phyloP scores from a whole-genome alignment of 768 basidiomycete genomes.

The Ramaria rubella region DNA sequence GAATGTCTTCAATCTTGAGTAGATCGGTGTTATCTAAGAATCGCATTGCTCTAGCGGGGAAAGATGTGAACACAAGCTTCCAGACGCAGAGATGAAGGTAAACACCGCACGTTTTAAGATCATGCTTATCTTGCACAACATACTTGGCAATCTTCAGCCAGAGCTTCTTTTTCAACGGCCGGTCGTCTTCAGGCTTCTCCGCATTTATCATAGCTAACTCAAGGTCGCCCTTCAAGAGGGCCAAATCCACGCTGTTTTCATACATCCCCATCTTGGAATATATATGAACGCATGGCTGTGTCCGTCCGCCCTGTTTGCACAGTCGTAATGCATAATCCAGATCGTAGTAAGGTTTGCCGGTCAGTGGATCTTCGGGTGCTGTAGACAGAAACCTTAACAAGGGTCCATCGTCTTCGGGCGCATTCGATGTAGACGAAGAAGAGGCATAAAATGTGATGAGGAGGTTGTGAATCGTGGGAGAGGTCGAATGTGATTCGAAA shows the following conservation, averaged over 20 bases:
- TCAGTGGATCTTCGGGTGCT: slow-evolving; percentile 76
- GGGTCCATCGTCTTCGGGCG: slow-evolving; percentile 61
- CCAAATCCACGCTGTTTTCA: slow-evolving; percentile 94
- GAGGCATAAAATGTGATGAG: slow-evolving; percentile 78
- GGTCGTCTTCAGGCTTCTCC: slow-evolving; percentile 90
- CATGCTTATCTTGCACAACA: slow-evolving; percentile 96
- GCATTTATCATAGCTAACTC: slow-evolving; percentile 95
- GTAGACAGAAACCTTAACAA: slow-evolving; percentile 76
- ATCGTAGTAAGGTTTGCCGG: slow-evolving; percentile 88
- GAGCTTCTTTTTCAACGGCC: slow-evolving; percentile 78
- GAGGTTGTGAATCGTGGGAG: slow-evolving; percentile 88
- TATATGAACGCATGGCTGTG: slow-evolving; percentile 89
- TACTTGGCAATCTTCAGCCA: slow-evolving; percentile 99
- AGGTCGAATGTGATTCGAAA: slow-evolving; percentile 72
- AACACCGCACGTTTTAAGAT: slow-evolving; percentile 86
- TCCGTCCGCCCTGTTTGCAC: slow-evolving; percentile 76
- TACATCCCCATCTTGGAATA: slow-evolving; percentile 97
- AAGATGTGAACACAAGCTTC: background rate
- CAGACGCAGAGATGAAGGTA: background rate
- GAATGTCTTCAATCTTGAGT: slow-evolving; percentile 96
- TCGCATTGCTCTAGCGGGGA: slow-evolving; percentile 73
- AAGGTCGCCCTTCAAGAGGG: slow-evolving; percentile 88
- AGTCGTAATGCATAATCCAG: slow-evolving; percentile 93
- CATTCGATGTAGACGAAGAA: slow-evolving; percentile 36
- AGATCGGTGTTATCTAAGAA: slow-evolving; percentile 93